A percentile compares a stretch with the other conserved stretches of the same genome.
Evolutionary conservation across 2,329 filamentous ascomycete species (phyloP).

Genomic region (Pyrenophora seminiperda): DNA sequence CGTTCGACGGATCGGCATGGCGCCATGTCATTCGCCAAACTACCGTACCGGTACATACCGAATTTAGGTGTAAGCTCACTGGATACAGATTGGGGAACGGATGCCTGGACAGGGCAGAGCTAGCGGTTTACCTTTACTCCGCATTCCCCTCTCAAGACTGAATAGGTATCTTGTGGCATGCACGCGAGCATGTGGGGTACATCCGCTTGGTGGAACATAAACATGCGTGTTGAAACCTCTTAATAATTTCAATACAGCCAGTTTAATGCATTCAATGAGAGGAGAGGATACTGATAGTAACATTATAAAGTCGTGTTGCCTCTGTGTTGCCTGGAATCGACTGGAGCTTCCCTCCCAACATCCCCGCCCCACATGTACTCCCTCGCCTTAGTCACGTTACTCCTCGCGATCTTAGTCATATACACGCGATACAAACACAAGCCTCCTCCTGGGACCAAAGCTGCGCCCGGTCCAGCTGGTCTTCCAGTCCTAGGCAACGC

Average conservation of each 20-base stretch:
- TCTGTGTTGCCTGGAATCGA: background rate
- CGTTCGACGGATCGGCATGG: too few species aligned
- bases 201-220: constrained; percentile 5
- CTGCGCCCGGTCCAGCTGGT: constrained; percentile 33
- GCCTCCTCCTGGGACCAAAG: constrained; percentile 22
- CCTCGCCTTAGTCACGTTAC: constrained; percentile 19
- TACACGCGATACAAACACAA: constrained; percentile 16
- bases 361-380: constrained; percentile 27
- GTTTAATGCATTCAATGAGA: background rate
- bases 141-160: constrained; percentile 17
- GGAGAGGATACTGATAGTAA: background rate
- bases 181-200: constrained; percentile 21
- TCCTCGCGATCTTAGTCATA: constrained; percentile 17
- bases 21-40: too few species aligned
- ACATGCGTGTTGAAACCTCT: background rate
- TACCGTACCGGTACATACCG: too few species aligned
- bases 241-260: too few species aligned
- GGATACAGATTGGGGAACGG: background rate
- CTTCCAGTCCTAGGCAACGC: constrained; percentile 39
- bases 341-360: background rate
- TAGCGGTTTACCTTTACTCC: constrained; percentile 6
- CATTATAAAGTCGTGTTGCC: background rate
- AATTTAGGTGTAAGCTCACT: background rate
- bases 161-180: background rate
- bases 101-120: background rate